Conservation (phyloP, 306 rosid species). For the Dryas drummondii region DNA sequence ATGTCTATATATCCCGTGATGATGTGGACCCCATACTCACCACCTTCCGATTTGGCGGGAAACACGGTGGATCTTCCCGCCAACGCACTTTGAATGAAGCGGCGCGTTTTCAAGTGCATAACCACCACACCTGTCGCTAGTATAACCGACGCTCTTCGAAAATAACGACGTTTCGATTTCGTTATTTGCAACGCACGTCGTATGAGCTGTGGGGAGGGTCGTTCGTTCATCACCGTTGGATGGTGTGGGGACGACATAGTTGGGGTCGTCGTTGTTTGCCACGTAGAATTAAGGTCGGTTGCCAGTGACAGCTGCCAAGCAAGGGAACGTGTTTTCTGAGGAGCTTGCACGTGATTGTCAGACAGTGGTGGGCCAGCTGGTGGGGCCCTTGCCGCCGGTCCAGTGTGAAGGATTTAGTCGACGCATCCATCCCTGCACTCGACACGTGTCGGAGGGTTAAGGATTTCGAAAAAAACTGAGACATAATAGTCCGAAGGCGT, state of each 20-base stretch:
- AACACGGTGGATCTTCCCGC: slow-evolving; percentile 47
- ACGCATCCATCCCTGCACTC: neutral
- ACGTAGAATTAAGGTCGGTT: slow-evolving; percentile 20
- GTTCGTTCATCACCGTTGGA: neutral
- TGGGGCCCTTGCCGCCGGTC: slow-evolving; percentile 18
- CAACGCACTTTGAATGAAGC: slow-evolving; percentile 20
- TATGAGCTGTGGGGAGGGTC: neutral
- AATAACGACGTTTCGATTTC: neutral
- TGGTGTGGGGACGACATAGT: neutral
- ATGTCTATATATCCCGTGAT: slow-evolving; percentile 10
- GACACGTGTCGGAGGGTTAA: slow-evolving; percentile 1
- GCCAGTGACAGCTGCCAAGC: slow-evolving; percentile 28
- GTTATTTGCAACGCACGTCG: neutral
- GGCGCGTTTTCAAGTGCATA: neutral
- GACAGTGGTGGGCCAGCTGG: neutral
- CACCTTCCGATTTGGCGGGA: slow-evolving; percentile 48
- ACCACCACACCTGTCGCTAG: slow-evolving; percentile 23
- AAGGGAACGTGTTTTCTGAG: slow-evolving; percentile 52
- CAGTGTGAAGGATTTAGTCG: neutral
- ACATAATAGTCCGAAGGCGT: slow-evolving; percentile 20
- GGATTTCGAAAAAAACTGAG: neutral
- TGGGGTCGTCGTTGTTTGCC: neutral
- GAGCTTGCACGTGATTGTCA: slow-evolving; percentile 31
- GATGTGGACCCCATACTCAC: slow-evolving; percentile 25
- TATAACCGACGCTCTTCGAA: slow-evolving; percentile 3